Percentiles rank a stretch among this genome's conserved stretches.
These are phyloP conservation scores for Teratosphaeria epicoccoides DNA, from an alignment of 2,329 filamentous ascomycete species.

Conservation along the genomic window DNA sequence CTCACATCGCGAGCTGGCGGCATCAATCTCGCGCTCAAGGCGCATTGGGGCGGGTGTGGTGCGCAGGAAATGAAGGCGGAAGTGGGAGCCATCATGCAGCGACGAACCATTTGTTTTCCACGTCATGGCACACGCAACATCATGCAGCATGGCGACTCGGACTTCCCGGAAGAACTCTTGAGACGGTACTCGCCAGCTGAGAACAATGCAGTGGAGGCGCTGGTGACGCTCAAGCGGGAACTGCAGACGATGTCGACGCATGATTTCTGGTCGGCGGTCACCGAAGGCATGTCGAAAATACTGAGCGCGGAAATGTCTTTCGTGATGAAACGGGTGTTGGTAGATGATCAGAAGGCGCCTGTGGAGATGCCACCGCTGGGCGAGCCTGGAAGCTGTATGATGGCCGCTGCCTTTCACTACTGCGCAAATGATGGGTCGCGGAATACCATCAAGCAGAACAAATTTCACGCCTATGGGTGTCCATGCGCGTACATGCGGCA, in stretches of 20 bases:
- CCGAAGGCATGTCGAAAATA: slow-evolving; percentile 54
- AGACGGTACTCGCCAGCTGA: slow-evolving; percentile 33
- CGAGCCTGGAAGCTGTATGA: slow-evolving; percentile 51
- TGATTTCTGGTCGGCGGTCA: slow-evolving; percentile 53
- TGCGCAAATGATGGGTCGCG: slow-evolving; percentile 44
- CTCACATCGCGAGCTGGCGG: not conserved
- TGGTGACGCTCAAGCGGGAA: slow-evolving; percentile 49
- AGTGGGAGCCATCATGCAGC: slow-evolving; percentile 7
- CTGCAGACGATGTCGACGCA: slow-evolving; percentile 45
- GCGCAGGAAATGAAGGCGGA: not conserved
- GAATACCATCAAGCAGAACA: slow-evolving; percentile 49
- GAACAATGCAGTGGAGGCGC: slow-evolving; percentile 49
- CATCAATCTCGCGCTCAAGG: not conserved
- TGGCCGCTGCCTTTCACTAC: slow-evolving; percentile 57
- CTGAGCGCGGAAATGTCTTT: slow-evolving; percentile 57
- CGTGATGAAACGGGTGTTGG: slow-evolving; percentile 53
- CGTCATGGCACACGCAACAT: slow-evolving; percentile 8
- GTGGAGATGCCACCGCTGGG: slow-evolving; percentile 52
- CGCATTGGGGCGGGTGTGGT: not conserved
- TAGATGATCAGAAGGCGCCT: slow-evolving; percentile 47
- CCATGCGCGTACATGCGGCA: slow-evolving; percentile 61
- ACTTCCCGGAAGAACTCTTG: slow-evolving; percentile 9
- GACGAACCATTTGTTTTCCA: slow-evolving; percentile 15
- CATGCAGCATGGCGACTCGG: slow-evolving; percentile 8
- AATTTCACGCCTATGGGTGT: slow-evolving; percentile 54